Percentiles rank a stretch among this genome's conserved stretches.
Evolutionary conservation across 2,329 filamentous ascomycete species (phyloP).

Genomic region (Colletotrichum sp.): DNA sequence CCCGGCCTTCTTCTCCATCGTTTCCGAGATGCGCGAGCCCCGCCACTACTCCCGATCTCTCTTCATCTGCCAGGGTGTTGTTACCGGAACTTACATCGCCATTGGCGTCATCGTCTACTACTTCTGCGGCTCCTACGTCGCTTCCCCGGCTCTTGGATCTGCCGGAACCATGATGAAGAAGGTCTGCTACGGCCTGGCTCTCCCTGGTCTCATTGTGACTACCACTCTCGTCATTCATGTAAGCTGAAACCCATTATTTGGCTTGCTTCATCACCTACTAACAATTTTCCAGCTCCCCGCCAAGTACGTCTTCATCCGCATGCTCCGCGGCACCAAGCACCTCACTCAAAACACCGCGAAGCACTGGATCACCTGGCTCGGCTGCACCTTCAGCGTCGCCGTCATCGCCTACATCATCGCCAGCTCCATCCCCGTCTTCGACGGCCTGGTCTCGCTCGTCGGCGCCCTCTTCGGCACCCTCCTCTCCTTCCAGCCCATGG

Average conservation of each 20-base stretch:
- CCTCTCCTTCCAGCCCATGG: constrained; percentile 32
- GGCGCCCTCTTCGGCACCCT: constrained; percentile 31
- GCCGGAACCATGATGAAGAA: constrained; percentile 47
- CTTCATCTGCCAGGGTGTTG: constrained; percentile 28
- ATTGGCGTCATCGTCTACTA: constrained; percentile 48
- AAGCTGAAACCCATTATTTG: neutral
- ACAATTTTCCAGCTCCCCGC: constrained; percentile 19
- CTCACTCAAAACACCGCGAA: constrained; percentile 30
- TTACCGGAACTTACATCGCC: constrained; percentile 36
- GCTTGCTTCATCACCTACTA: neutral
- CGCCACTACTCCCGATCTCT: constrained; percentile 32
- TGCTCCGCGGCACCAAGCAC: constrained; percentile 33
- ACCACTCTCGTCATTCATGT: constrained; percentile 32
- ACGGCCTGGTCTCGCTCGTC: constrained; percentile 29
- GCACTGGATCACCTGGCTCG: constrained; percentile 37
- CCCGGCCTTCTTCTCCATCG: constrained; percentile 37
- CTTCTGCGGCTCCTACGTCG: constrained; percentile 50
- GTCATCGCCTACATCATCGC: constrained; percentile 33
- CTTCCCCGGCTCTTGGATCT: constrained; percentile 51
- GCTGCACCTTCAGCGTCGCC: constrained; percentile 28
- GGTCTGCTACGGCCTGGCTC: constrained; percentile 45
- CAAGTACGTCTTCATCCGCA: constrained; percentile 32
- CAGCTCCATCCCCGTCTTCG: constrained; percentile 33
- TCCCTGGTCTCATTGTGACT: constrained; percentile 33
- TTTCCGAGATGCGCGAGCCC: constrained; percentile 39